A percentile compares a stretch with the other conserved stretches of the same genome.
phyloP scores from a whole-genome alignment of 345 rosid genomes.

The Euphorbia lathyris region DNA sequence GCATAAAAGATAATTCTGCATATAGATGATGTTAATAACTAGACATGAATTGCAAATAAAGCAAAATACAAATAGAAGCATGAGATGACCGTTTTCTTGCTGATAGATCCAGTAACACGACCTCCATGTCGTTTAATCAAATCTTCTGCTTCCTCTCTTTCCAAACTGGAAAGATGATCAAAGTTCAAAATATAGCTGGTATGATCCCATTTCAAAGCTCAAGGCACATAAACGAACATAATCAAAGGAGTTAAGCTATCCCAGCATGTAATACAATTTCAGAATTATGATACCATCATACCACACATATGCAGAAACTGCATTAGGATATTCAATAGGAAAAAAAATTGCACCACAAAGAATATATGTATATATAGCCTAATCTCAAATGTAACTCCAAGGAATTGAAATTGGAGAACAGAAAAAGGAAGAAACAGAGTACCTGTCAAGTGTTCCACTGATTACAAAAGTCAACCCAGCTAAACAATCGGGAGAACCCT shows the following conservation, averaged over 20 bases:
- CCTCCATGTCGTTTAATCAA: slow-evolving; percentile 91
- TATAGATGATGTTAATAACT: slow-evolving; percentile 25
- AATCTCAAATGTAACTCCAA: slow-evolving; percentile 6
- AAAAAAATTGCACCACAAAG: not conserved
- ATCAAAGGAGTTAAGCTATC: slow-evolving; percentile 7
- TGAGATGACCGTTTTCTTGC: slow-evolving; percentile 86
- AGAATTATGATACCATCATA: slow-evolving; percentile 1
- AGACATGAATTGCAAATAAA: slow-evolving; percentile 10
- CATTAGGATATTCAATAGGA: not conserved
- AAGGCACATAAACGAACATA: not conserved
- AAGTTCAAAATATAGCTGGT: slow-evolving; percentile 1
- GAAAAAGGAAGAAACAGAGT: slow-evolving; percentile 19
- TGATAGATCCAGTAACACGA: slow-evolving; percentile 88
- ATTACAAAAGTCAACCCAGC: slow-evolving; percentile 88
- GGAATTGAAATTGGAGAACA: slow-evolving; percentile 1
- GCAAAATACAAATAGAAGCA: slow-evolving; percentile 20
- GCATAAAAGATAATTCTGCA: slow-evolving; percentile 91
- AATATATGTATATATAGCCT: not conserved
- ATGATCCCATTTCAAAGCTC: not conserved
- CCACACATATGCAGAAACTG: not conserved
- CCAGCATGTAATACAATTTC: not conserved
- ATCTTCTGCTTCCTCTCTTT: slow-evolving; percentile 99
- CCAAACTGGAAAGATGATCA: slow-evolving; percentile 55
- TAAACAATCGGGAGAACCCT: slow-evolving; percentile 86
- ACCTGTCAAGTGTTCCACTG: slow-evolving; percentile 99